Conservation (phyloP, 2,329 filamentous ascomycete genomes). For the Pyrenophora seminiperda region DNA sequence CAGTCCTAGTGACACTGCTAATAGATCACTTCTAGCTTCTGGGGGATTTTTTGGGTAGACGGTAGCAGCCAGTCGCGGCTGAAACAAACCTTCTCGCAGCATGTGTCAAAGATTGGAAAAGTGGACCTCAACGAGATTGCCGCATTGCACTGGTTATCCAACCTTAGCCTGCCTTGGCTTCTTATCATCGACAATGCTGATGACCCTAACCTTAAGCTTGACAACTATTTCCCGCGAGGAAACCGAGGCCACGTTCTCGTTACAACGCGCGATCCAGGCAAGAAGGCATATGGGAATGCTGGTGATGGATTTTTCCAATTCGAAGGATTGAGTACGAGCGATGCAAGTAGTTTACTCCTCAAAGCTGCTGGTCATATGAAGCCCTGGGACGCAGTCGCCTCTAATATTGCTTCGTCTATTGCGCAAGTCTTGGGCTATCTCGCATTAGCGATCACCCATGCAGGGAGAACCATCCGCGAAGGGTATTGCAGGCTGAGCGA, state of each 20-base stretch:
- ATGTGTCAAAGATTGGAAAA: constrained; percentile 31
- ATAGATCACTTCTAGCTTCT: constrained; percentile 28
- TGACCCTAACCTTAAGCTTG: constrained; percentile 23
- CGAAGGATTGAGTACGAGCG: constrained; percentile 20
- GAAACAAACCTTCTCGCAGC: constrained; percentile 29
- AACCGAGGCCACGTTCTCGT: constrained; percentile 33
- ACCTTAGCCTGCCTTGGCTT: constrained; percentile 29
- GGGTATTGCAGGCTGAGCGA: constrained; percentile 23
- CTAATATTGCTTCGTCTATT: neutral
- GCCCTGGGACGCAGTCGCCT: neutral
- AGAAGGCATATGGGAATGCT: constrained; percentile 25
- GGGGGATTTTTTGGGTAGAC: constrained; percentile 49
- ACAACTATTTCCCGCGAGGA: constrained; percentile 30
- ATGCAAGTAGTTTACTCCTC: constrained; percentile 30
- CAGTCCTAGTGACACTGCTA: too few relatives aligned
- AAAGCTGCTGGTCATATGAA: constrained; percentile 18
- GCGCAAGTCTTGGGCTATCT: constrained; percentile 27
- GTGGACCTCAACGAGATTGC: constrained; percentile 36
- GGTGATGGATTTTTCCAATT: constrained; percentile 31
- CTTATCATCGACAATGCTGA: constrained; percentile 41
- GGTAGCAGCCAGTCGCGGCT: constrained; percentile 32
- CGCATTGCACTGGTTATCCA: constrained; percentile 28
- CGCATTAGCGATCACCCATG: constrained; percentile 31
- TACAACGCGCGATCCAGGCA: constrained; percentile 37
- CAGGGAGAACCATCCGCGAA: constrained; percentile 26